Percentiles rank a stretch among this genome's conserved stretches.
Evolutionary conservation across 192 early-diverging fungal species (phyloP).

Genomic region (Coemansia sp.): DNA sequence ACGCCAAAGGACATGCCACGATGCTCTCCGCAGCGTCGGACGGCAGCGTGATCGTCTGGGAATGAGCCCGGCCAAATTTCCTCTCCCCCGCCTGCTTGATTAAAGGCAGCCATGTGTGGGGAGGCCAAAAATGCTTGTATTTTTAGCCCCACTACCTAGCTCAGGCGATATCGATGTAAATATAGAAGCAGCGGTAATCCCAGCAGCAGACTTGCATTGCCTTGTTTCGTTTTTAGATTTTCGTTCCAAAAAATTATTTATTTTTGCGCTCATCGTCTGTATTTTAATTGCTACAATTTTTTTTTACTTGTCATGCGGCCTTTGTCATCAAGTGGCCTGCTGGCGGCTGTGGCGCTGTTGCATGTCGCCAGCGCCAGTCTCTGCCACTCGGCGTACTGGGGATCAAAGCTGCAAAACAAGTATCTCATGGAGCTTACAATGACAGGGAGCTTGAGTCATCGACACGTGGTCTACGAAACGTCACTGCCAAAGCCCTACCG

Average conservation of each 20-base stretch:
- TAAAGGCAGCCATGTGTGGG: background rate
- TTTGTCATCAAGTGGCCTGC: background rate
- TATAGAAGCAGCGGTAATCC: slow-evolving; percentile 1
- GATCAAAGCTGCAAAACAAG: slow-evolving; percentile 33
- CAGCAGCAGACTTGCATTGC: background rate
- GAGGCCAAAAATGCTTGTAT: slow-evolving; percentile 6
- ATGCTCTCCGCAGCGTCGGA: slow-evolving; percentile 45
- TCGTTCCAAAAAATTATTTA: background rate
- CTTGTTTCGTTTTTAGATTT: background rate
- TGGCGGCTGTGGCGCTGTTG: background rate
- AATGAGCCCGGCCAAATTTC: background rate
- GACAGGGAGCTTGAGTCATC: slow-evolving; percentile 27
- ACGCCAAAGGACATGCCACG: slow-evolving; percentile 5
- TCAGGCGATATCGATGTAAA: background rate
- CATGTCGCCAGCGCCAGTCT: slow-evolving; percentile 11
- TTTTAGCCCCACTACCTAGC: slow-evolving; percentile 7
- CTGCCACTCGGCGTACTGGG: slow-evolving; percentile 50
- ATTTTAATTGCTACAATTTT: background rate
- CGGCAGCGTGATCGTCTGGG: slow-evolving; percentile 47
- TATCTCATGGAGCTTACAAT: slow-evolving; percentile 40
- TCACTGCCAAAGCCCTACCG: slow-evolving; percentile 46
- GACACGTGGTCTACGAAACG: slow-evolving; percentile 48
- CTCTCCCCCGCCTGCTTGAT: background rate
- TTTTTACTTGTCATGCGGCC: background rate
- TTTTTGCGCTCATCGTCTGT: background rate